Evolutionary conservation across 352 stramenopile species (phyloP).

Genomic region (Phytophthora cactorum): DNA sequence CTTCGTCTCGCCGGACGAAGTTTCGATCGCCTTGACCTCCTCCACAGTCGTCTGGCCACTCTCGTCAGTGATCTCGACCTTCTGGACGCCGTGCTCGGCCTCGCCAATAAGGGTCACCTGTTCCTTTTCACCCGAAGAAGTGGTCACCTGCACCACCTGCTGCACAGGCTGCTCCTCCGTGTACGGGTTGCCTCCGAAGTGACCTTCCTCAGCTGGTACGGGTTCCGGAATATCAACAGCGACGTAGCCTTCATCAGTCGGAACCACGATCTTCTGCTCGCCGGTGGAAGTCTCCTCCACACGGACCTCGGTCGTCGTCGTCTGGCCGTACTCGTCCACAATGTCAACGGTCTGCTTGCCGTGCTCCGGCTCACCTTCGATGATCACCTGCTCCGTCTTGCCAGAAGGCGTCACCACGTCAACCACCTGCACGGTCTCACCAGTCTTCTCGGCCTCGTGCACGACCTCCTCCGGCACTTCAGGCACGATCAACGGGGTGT

Average conservation of each 20-base stretch:
- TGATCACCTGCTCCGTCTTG: slow-evolving; percentile 1
- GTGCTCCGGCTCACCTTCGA: not conserved
- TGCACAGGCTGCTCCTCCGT: not conserved
- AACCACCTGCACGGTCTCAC: not conserved
- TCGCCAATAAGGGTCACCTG: slow-evolving; percentile 8
- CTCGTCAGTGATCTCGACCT: slow-evolving; percentile 13
- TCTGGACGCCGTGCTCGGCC: slow-evolving; percentile 9
- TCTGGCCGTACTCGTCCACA: not conserved
- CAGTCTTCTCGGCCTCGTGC: not conserved
- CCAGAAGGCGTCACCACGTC: not conserved
- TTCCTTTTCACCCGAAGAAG: not conserved
- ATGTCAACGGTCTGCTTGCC: slow-evolving; percentile 1
- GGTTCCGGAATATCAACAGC: too few species aligned
- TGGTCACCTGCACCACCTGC: not conserved
- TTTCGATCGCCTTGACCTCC: slow-evolving; percentile 4
- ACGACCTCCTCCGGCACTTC: slow-evolving; percentile 1
- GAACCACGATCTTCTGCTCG: not conserved
- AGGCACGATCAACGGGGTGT: slow-evolving; percentile 6
- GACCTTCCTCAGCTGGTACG: not conserved
- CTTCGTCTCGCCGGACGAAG: slow-evolving; percentile 13
- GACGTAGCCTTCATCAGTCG: not conserved
- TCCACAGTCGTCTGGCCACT: not conserved
- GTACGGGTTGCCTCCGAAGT: not conserved
- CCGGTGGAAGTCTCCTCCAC: not conserved
- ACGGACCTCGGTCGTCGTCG: not conserved